A percentile compares a stretch with the other conserved stretches of the same genome.
These are phyloP conservation scores for Parascedosporium putredinis DNA, from an alignment of 2,329 filamentous ascomycete species.

Conservation along the genomic window DNA sequence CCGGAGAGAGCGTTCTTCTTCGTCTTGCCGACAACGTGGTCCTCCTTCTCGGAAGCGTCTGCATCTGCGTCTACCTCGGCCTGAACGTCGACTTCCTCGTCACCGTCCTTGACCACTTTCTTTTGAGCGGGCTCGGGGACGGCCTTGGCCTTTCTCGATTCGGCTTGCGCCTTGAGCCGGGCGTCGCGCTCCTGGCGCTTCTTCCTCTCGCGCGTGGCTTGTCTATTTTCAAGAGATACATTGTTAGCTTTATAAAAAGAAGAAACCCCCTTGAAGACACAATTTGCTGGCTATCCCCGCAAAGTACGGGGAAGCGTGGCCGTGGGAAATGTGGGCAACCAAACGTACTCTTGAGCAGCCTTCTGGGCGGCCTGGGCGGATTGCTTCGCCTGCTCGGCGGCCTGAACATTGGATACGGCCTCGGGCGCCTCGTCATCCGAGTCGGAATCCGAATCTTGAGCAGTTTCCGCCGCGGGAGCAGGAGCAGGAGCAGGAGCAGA, in stretches of 20 bases:
- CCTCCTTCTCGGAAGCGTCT: no score
- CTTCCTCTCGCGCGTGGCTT: constrained; percentile 39
- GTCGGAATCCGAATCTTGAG: constrained; percentile 12
- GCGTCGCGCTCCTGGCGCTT: constrained; percentile 46
- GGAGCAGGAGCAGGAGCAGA: no score
- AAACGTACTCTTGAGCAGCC: constrained; percentile 39
- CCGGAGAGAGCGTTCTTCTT: constrained; percentile 24
- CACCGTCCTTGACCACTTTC: constrained; percentile 12
- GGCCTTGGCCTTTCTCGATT: constrained; percentile 26
- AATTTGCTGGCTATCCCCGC: no score
- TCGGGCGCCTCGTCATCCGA: constrained; percentile 47
- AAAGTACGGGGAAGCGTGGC: neutral
- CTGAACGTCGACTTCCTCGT: constrained; percentile 8
- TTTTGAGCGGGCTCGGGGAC: no score
- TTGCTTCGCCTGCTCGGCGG: constrained; percentile 34
- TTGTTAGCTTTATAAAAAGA: no score
- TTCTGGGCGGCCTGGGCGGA: constrained; percentile 36
- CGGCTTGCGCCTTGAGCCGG: constrained; percentile 44
- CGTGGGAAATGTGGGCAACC: neutral
- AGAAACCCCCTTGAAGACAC: no score
- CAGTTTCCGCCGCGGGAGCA: constrained; percentile 22
- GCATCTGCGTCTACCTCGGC: no score
- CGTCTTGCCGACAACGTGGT: no score
- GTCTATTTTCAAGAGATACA: no score
- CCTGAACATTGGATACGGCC: constrained; percentile 42